Evolutionary conservation across 441 rosid species (phyloP), one percentile per base, ranked within the genome.

Genomic region (Breynia disticha): DNA sequence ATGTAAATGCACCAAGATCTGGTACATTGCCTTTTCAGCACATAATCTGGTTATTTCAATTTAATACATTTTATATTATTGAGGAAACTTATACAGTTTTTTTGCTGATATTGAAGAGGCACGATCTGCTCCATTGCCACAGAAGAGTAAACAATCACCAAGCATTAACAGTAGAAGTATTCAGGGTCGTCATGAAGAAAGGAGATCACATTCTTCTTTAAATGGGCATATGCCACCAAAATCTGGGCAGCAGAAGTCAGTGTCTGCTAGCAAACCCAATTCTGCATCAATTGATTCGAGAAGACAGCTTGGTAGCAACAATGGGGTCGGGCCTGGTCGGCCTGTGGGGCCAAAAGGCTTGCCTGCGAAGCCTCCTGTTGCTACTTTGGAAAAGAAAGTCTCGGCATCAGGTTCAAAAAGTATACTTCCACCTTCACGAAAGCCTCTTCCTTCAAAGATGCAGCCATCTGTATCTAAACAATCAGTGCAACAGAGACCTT

Each of bases 41-140:
- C 56, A 18, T 59, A 61, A 49, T 42, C 57, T 70, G 32, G 60
- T 54, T 72, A 39, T 51, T 56, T 65, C 55, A 32, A 51, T 50
- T 67, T 65, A 48, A 64, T 70, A 63, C 76, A 54, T 67, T 55
- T 64, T 82, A 73, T 76, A 66, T 72, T 71, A 80, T 77, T 68
- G 64, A 72, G 80, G 68, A 67, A 73, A 81, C 82, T 84, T 79
- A 79, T 64, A 71, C 78, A 70, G 80, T 75, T 57, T 84, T 79
- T 80, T 76, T 80, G 63, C 74, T 77, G 77, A 79, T 86, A 83
- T 80, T 87, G 72, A 84, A 88, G 94, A 84, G 75, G 82, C 78
- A 18, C 79, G 75, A 19, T 55, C 81, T 49, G 77, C 80, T 66
- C 84, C 72, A 46, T 24, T 67, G 54, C 70, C 71, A 48, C 68